Evolutionary conservation across 352 stramenopile genomes (phyloP), one percentile per base, ranked within the genome.

Genomic region (Pythium rishiriense): DNA sequence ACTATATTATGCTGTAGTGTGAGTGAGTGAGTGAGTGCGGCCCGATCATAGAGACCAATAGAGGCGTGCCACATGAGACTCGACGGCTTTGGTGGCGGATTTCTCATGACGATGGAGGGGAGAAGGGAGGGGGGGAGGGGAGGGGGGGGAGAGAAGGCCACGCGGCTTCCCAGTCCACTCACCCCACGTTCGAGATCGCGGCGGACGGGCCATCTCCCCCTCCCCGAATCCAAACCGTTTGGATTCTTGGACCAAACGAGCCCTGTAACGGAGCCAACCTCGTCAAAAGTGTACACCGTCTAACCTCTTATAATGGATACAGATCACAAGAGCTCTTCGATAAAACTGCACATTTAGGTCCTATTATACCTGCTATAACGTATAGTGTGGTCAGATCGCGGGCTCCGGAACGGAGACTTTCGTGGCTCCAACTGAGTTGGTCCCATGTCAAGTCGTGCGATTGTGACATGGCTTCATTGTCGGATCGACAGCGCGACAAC

Each of bases 401-500:
- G 24, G 8, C 3, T 39, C 25, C 6, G 28, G 53, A 7, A 29
- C 25, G 39, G 0, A 43, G 24, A 61, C 39, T 62, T 62, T 54
- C 55, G 56, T 4, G 29, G 29, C 1, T 45, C 14, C 12, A 4
- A 17, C 37, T 43, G 37, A 43, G 29, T 46, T 22, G 15, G n/a
- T 63, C 45, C 21, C n/a, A 26, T 43, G 45, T 63, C 56, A 45
- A 24, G 43, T 63, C 26, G 56, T 63, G 24, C 19, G 10, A n/a
- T 47, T 22, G 53, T 60, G 53, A 63, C 45, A 63, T 63, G 56
- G 56, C 29, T 63, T 55, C 56, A 63, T 43, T 53, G 17, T 35
- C 11, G 14, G 26, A 22, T 43, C 35, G 35, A 42, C 5, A 42
- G 35, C 7, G 9, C 35, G 14, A 43, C 37, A 43, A 43, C 37